A percentile compares a stretch with the other conserved stretches of the same genome.
phyloP scores from a whole-genome alignment of 2,329 filamentous ascomycete species.

The Fragosphaeria purpurea region DNA sequence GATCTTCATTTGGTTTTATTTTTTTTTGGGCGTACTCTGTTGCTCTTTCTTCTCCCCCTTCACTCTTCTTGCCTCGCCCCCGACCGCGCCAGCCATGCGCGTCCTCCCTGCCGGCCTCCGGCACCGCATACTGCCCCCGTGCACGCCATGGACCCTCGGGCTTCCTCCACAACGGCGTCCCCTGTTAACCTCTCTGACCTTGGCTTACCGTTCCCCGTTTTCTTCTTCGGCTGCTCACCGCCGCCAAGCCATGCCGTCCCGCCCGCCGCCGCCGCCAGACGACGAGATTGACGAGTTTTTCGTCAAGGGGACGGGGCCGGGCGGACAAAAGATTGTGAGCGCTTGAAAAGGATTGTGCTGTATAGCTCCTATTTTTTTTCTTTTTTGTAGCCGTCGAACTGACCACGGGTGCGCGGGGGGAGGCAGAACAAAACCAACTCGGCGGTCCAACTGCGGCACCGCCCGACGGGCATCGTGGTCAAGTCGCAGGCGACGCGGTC shows the following conservation, averaged over 20 bases:
- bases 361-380: constrained; percentile 6
- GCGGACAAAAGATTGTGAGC: constrained; percentile 83
- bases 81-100: background rate
- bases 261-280: constrained; percentile 62
- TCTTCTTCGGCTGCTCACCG: background rate
- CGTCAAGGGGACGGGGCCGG: constrained; percentile 83
- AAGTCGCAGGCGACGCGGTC: constrained; percentile 91
- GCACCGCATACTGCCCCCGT: too few relatives aligned
- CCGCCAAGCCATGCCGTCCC: constrained; percentile 61
- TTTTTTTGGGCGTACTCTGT: too few relatives aligned
- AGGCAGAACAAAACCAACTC: constrained; percentile 87
- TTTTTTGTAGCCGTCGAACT: background rate
- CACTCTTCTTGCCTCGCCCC: too few relatives aligned
- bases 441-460: constrained; percentile 84
- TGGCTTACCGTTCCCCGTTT: too few relatives aligned
- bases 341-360: constrained; percentile 9
- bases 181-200: too few relatives aligned
- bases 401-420: background rate
- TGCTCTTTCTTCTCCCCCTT: too few relatives aligned
- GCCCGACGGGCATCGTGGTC: constrained; percentile 82
- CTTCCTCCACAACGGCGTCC: too few relatives aligned
- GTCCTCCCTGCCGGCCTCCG: too few relatives aligned
- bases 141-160: too few relatives aligned
- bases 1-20: too few relatives aligned
- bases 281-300: constrained; percentile 74